These are phyloP conservation scores for Naganishia cerealis DNA, from an alignment of 1,284 basidiomycete species.

Conservation along the genomic window DNA sequence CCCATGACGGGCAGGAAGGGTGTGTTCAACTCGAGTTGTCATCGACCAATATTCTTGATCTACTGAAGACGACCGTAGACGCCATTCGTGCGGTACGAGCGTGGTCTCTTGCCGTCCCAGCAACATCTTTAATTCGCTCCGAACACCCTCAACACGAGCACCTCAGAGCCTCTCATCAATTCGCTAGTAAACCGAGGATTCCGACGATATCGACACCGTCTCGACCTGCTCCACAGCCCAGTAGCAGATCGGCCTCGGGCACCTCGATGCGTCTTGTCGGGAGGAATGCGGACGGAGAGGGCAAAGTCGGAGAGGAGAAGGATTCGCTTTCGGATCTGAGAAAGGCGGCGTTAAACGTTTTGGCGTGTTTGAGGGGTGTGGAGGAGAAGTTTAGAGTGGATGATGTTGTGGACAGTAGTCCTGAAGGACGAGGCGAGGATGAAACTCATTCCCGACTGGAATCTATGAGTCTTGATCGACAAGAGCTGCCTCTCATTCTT, in stretches of 20 bases:
- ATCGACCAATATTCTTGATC: slow-evolving; percentile 17
- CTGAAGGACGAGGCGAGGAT: neutral
- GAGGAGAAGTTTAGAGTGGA: slow-evolving; percentile 46
- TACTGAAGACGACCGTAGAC: slow-evolving; percentile 28
- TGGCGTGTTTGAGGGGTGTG: slow-evolving; percentile 43
- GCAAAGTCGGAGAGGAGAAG: slow-evolving; percentile 10
- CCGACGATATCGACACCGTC: slow-evolving; percentile 33
- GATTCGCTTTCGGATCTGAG: slow-evolving; percentile 41
- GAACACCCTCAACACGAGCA: neutral
- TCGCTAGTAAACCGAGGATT: neutral
- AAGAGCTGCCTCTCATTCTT: neutral
- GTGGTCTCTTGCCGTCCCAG: slow-evolving; percentile 30
- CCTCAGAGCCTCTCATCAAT: neutral
- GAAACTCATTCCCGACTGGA: too few species aligned
- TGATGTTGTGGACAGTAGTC: neutral
- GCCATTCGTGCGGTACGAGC: slow-evolving; percentile 32
- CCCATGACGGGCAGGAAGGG: neutral
- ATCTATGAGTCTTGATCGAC: neutral
- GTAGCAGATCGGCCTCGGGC: slow-evolving; percentile 14
- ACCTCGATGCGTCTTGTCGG: neutral
- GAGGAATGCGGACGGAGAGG: neutral
- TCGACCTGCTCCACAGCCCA: slow-evolving; percentile 15
- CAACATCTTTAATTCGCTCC: neutral
- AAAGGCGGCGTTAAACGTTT: slow-evolving; percentile 49
- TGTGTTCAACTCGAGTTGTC: neutral